These are phyloP conservation scores for Pestalotiopsis sp. DNA, from an alignment of 2,329 filamentous ascomycete species.

Conservation along the genomic window DNA sequence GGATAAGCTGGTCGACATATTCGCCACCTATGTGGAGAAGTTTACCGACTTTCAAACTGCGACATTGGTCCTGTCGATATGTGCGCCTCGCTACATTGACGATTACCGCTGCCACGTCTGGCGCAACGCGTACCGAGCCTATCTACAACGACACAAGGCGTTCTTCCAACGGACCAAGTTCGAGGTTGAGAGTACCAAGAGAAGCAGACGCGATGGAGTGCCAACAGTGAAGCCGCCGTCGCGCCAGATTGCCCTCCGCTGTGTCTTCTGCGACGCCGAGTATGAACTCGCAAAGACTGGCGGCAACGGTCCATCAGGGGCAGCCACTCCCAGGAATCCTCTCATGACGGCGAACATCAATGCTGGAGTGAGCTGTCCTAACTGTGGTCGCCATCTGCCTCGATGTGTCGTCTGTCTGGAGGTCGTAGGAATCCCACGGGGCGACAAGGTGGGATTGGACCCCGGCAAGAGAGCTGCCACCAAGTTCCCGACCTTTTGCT, in stretches of 20 bases:
- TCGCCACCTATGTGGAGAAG: slow-evolving; percentile 73
- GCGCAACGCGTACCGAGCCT: slow-evolving; percentile 70
- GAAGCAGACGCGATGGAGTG: slow-evolving; percentile 63
- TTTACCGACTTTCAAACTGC: slow-evolving; percentile 80
- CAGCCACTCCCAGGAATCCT: slow-evolving; percentile 43
- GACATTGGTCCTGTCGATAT: slow-evolving; percentile 71
- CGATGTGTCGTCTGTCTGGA: slow-evolving; percentile 69
- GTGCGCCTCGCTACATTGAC: slow-evolving; percentile 73
- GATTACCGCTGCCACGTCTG: slow-evolving; percentile 75
- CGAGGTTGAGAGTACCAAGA: slow-evolving; percentile 73
- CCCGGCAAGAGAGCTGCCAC: slow-evolving; percentile 47
- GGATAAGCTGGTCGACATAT: slow-evolving; percentile 70
- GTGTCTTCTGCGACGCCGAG: slow-evolving; percentile 71
- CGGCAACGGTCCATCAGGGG: slow-evolving; percentile 10
- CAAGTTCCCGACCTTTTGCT: slow-evolving; percentile 67
- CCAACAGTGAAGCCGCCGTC: slow-evolving; percentile 65
- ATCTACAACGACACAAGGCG: slow-evolving; percentile 70
- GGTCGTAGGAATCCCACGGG: slow-evolving; percentile 64
- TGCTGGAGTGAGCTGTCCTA: slow-evolving; percentile 64
- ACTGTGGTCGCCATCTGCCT: slow-evolving; percentile 66
- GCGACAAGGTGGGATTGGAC: slow-evolving; percentile 56
- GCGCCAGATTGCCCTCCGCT: slow-evolving; percentile 72
- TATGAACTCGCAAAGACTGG: slow-evolving; percentile 45
- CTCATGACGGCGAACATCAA: slow-evolving; percentile 57
- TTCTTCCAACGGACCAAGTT: slow-evolving; percentile 78